Evolutionary conservation across 768 basidiomycete genomes (phyloP).

Genomic region (Paxillus ammoniavirescens): DNA sequence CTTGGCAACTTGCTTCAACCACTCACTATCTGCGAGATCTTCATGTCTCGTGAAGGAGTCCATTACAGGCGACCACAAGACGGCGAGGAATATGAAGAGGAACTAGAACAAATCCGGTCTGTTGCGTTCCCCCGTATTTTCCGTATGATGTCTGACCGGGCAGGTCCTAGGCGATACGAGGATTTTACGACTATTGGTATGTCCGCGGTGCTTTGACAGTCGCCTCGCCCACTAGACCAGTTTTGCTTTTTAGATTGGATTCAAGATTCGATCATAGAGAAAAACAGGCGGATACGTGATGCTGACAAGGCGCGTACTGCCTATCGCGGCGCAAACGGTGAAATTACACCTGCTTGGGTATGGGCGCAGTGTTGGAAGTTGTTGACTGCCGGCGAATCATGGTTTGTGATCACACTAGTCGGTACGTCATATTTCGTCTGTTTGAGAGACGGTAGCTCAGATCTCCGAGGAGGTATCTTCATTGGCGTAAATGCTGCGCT

Average conservation of each 20-base stretch:
- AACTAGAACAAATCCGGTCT: slow-evolving; percentile 66
- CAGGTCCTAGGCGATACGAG: slow-evolving; percentile 72
- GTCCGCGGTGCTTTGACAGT: slow-evolving; percentile 20
- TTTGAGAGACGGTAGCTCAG: slow-evolving; percentile 4
- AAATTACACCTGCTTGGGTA: slow-evolving; percentile 53
- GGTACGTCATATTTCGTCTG: slow-evolving; percentile 52
- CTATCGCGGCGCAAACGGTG: slow-evolving; percentile 48
- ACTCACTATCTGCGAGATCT: background rate
- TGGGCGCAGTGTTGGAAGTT: slow-evolving; percentile 61
- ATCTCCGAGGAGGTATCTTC: slow-evolving; percentile 58
- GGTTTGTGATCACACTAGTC: slow-evolving; percentile 88
- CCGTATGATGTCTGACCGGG: slow-evolving; percentile 9
- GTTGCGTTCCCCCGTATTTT: slow-evolving; percentile 8
- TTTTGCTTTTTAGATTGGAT: slow-evolving; percentile 76
- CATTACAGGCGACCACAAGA: slow-evolving; percentile 24
- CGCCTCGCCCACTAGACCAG: slow-evolving; percentile 10
- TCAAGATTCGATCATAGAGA: slow-evolving; percentile 89
- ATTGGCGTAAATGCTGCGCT: slow-evolving; percentile 95
- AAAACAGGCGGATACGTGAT: slow-evolving; percentile 71
- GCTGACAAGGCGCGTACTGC: slow-evolving; percentile 40
- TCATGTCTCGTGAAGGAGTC: slow-evolving; percentile 22
- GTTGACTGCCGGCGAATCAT: slow-evolving; percentile 76
- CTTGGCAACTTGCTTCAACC: background rate
- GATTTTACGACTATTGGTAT: slow-evolving; percentile 94
- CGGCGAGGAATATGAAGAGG: slow-evolving; percentile 55